Evolutionary conservation across 106 monocot genomes (phyloP), one percentile per base, ranked within the genome.

Genomic region (Phalaenopsis equestris): DNA sequence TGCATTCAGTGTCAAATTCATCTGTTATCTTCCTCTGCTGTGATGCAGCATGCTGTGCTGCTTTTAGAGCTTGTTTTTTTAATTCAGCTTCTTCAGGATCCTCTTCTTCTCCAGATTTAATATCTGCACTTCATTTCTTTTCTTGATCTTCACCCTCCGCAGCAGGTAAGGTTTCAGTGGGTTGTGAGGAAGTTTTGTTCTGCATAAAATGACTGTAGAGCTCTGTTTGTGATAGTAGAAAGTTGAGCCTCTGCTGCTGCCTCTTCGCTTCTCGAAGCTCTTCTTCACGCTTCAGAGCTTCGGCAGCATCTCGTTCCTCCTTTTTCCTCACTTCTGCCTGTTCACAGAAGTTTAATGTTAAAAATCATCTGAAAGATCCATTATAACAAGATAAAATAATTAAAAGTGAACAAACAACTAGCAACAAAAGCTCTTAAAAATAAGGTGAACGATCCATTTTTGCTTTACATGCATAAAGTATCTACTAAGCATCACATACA

Each of bases 121-220:
- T 49, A 85, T 83, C 90, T 9, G 65, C 72, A 75, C 72, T 65
- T 82, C 79, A 82, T 73, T 68, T 80, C 55, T 79, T 83, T 83
- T 79, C 86, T 72, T 72, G 72, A 46, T 68, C 79, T 80, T 92
- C 90, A 78, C 77, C 89, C 47, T 91, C 91, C 37, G 5, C 78
- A 21, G 41, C 47, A 37, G 56, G 18, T 49, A 86, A 75, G 75
- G 73, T 48, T 65, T 85, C 91, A 49, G 84, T 81, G 12, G 85
- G 65, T 83, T 91, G 93, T 61, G 88, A 55, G 61, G 77, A 81
- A 80, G 90, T 49, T 82, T 98, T 98, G 78, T 98, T 94, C 85
- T 94, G 92, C 98, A 98, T 98, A 78, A 98, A 98, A 83, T 98
- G 98, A 84, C 98, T 94, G 80, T 98, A 98, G 11, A 98, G 81